A percentile compares a stretch with the other conserved stretches of the same genome.
These are phyloP conservation scores for Dispira parvispora DNA, from an alignment of 192 early-diverging fungal species.

Conservation along the genomic window DNA sequence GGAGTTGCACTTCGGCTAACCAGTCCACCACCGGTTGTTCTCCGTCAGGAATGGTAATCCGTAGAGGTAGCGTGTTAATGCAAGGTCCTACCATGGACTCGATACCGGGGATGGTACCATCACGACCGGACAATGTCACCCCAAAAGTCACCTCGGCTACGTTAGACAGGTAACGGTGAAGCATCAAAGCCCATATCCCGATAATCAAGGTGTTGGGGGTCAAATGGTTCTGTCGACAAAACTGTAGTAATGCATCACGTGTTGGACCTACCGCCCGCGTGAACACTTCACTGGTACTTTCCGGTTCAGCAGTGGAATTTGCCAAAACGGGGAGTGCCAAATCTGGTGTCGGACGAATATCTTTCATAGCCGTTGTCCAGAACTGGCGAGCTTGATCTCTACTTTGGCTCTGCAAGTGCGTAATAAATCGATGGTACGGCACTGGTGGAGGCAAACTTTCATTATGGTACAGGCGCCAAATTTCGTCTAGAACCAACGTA, in stretches of 20 bases:
- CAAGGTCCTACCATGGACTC: constrained; percentile 5
- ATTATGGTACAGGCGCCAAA: neutral
- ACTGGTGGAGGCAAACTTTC: neutral
- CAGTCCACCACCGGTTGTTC: neutral
- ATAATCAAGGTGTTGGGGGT: constrained; percentile 8
- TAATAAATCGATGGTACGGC: neutral
- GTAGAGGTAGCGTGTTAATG: constrained; percentile 9
- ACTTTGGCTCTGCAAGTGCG: neutral
- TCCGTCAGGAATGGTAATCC: neutral
- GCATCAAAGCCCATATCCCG: neutral
- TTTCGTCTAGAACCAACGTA: neutral
- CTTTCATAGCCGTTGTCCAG: neutral
- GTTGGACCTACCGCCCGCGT: no score
- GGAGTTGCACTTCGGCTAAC: neutral
- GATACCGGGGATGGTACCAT: constrained; percentile 8
- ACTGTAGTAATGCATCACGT: neutral
- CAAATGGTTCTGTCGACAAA: neutral
- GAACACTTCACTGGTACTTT: no score
- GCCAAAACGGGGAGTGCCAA: neutral
- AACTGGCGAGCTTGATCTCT: neutral
- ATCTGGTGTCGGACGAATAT: neutral
- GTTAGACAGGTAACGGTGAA: constrained; percentile 3
- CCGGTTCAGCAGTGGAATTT: no score
- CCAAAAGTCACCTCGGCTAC: constrained; percentile 9
- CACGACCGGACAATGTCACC: neutral